Evolutionary conservation across 2,329 filamentous ascomycete genomes (phyloP), one percentile per base, ranked within the genome.

Genomic region (Phyllosticta capitalensis): DNA sequence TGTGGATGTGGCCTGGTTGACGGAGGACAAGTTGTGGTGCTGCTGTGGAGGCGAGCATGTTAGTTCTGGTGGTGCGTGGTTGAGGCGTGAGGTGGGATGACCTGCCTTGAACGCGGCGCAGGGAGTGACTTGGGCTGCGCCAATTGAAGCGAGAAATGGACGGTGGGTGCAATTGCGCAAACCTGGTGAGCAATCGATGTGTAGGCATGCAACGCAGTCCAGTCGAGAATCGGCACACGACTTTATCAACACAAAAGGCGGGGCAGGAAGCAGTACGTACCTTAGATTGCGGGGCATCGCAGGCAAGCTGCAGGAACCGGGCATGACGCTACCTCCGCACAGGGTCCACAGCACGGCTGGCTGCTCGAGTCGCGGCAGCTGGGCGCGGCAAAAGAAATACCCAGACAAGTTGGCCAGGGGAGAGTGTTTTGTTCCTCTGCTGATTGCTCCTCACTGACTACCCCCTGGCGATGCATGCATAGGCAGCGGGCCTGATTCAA

Each of bases 351-450:
- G n/a, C n/a, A 14, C 19, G 20, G 26, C 28, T 26, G 56, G 38
- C 33, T 26, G 56, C 60, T 26, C 54, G 51, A 28, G 21, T 19
- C 48, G 56, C 54, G 30, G 21, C 38, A 57, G 61, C 55, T 9
- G 26, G 20, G 21, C 38, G 19, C 5, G 52, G 24, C 53, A 57
- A 54, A 26, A 52, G 52, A 38, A 19, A 33, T 24, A 53, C 55
- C 50, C 52, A 55, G 22, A 48, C 61, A 55, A 55, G 54, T 49
- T 62, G 50, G 24, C 56, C 59, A 59, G 57, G 54, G 51, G 30
- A 51, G n/a, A n/a, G n/a, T n/a, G n/a, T n/a, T 21, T 20, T 24
- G 26, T 33, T 20, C 20, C 38, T 60, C 60, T n/a, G n/a, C n/a
- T 5, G 38, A n/a, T n/a, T 45, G 38, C 38, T 45, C 14, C 17